Conservation (phyloP, 495 filamentous ascomycete genomes). For the Cryomyces minteri region DNA sequence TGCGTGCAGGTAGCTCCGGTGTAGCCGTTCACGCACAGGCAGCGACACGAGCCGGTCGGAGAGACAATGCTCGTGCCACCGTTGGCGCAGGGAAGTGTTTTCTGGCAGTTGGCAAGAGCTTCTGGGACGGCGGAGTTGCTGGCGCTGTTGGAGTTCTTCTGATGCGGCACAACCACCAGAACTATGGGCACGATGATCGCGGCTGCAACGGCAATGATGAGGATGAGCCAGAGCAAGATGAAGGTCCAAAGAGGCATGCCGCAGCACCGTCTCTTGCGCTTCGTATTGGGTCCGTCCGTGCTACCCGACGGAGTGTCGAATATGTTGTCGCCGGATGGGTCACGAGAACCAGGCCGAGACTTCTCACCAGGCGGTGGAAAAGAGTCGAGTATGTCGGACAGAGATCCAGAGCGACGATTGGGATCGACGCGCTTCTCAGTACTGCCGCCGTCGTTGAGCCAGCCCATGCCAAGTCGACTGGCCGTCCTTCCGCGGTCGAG, state of each 20-base stretch:
- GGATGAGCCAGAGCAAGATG: slow-evolving; percentile 43
- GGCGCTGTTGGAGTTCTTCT: slow-evolving; percentile 25
- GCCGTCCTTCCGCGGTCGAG: slow-evolving; percentile 76
- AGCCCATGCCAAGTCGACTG: slow-evolving; percentile 33
- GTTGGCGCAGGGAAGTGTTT: slow-evolving; percentile 43
- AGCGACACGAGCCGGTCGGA: slow-evolving; percentile 46
- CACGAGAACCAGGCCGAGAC: slow-evolving; percentile 1
- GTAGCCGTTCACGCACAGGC: slow-evolving; percentile 74
- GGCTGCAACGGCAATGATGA: slow-evolving; percentile 61
- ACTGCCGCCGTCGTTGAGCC: slow-evolving; percentile 6
- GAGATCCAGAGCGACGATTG: slow-evolving; percentile 34
- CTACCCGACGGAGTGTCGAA: slow-evolving; percentile 1
- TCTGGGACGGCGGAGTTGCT: slow-evolving; percentile 13
- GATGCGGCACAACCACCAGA: slow-evolving; percentile 47
- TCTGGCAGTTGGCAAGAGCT: slow-evolving; percentile 15
- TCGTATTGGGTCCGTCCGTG: background rate
- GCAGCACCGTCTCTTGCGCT: slow-evolving; percentile 36
- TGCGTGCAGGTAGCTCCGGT: slow-evolving; percentile 57
- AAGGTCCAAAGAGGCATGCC: slow-evolving; percentile 74
- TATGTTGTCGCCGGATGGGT: slow-evolving; percentile 8
- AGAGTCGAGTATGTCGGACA: slow-evolving; percentile 80
- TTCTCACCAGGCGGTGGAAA: slow-evolving; percentile 60
- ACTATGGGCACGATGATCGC: slow-evolving; percentile 78
- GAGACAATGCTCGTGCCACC: slow-evolving; percentile 58
- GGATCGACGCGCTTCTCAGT: background rate